Evolutionary conservation across 2,329 filamentous ascomycete genomes (phyloP).

Genomic region (Aspergillus sp.): DNA sequence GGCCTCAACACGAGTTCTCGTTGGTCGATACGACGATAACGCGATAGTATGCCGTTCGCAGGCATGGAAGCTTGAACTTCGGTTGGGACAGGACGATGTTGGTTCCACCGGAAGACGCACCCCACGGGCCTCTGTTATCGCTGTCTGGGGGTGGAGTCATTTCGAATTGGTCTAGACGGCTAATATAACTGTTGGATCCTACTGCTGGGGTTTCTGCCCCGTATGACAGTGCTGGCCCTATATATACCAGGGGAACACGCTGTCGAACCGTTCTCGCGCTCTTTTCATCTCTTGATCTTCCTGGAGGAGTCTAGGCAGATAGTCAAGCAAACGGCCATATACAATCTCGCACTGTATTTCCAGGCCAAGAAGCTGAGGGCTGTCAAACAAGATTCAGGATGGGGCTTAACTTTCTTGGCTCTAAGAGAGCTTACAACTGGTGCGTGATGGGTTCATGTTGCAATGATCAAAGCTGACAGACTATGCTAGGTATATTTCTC

Average conservation of each 20-base stretch:
- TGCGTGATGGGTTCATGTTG: conserved; percentile 7
- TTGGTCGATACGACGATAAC: conserved; percentile 11
- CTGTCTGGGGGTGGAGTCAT: conserved; percentile 4
- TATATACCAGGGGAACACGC: conserved; percentile 1
- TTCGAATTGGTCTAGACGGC: conserved; percentile 7
- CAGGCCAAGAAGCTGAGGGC: conserved; percentile 5
- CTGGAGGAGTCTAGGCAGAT: conserved; percentile 6
- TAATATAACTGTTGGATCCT: conserved; percentile 17
- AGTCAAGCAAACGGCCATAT: not conserved
- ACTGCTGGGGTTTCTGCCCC: conserved; percentile 10
- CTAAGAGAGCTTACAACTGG: conserved; percentile 35
- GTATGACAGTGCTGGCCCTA: not conserved
- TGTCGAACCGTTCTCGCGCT: not conserved
- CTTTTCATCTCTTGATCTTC: conserved; percentile 2
- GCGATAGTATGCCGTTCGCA: conserved; percentile 31
- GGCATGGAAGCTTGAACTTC: conserved; percentile 15
- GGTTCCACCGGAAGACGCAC: conserved; percentile 16
- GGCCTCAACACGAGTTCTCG: not conserved
- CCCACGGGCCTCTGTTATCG: conserved; percentile 7
- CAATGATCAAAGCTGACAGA: not conserved
- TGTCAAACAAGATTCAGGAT: conserved; percentile 18
- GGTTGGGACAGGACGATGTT: conserved; percentile 16
- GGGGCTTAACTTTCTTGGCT: conserved; percentile 18
- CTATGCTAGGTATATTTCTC: conserved; percentile 59
- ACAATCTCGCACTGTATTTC: not conserved